A percentile compares a stretch with the other conserved stretches of the same genome.
phyloP scores from a whole-genome alignment of 2,329 filamentous ascomycete species.

The Alternaria sp. region DNA sequence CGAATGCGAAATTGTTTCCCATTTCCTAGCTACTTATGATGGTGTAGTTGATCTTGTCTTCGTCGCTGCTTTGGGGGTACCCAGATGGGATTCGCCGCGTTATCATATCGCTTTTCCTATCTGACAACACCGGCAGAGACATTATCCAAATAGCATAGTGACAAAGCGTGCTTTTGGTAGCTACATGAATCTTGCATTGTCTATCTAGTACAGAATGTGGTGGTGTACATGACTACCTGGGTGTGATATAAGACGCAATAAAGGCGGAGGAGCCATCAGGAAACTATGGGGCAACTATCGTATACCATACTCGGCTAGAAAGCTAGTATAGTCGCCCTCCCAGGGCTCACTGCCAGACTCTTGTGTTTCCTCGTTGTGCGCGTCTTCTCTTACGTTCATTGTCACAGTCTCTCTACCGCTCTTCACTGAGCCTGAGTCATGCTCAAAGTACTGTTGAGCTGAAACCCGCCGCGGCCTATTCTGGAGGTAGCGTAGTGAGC shows the following conservation, averaged over 20 bases:
- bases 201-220: neutral
- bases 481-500: neutral
- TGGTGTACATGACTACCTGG: neutral
- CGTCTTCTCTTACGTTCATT: neutral
- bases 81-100: neutral
- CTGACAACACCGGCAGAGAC: neutral
- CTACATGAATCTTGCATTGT: neutral
- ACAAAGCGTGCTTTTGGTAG: neutral
- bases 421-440: neutral
- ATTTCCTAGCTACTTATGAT: neutral
- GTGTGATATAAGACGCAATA: neutral
- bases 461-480: neutral
- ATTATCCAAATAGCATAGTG: neutral
- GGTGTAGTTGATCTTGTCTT: neutral
- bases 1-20: neutral
- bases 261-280: neutral
- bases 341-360: neutral
- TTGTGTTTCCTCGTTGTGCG: neutral
- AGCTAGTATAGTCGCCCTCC: neutral
- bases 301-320: neutral
- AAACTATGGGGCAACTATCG: neutral
- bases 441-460: neutral
- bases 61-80: neutral
- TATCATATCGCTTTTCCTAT: neutral
- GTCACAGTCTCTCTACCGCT: conserved; percentile 1